Percentiles rank a stretch among this genome's conserved stretches.
Evolutionary conservation across 768 basidiomycete species (phyloP).

Genomic region (Hebeloma cylindrosporum): DNA sequence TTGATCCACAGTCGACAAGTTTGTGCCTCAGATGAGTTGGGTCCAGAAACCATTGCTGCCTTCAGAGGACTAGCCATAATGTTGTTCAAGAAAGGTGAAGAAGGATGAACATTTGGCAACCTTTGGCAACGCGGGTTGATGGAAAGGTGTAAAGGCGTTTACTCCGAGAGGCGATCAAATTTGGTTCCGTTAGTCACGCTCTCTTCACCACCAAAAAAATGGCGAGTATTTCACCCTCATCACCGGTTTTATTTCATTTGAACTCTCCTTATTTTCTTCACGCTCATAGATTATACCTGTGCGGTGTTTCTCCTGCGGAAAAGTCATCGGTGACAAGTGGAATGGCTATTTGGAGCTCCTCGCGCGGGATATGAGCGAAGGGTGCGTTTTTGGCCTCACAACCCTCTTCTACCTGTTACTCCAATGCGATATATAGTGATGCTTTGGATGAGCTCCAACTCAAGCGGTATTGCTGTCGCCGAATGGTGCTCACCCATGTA

Average conservation of each 20-base stretch:
- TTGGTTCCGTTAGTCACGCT: slow-evolving; percentile 5
- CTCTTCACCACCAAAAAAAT: slow-evolving; percentile 23
- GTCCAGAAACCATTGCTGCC: slow-evolving; percentile 86
- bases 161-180: too few relatives aligned
- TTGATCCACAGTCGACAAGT: slow-evolving; percentile 64
- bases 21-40: slow-evolving; percentile 74
- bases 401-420: neutral
- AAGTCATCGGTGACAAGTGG: slow-evolving; percentile 98
- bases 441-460: slow-evolving; percentile 87
- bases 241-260: neutral
- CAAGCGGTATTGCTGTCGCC: slow-evolving; percentile 92
- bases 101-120: slow-evolving; percentile 60
- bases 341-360: slow-evolving; percentile 81
- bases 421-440: slow-evolving; percentile 50
- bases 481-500: slow-evolving; percentile 97
- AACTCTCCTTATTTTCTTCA: neutral
- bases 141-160: too few relatives aligned
- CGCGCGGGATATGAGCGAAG: slow-evolving; percentile 81
- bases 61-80: slow-evolving; percentile 67
- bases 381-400: slow-evolving; percentile 50
- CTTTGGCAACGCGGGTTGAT: slow-evolving; percentile 55
- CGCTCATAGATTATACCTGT: slow-evolving; percentile 85
- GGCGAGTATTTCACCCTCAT: slow-evolving; percentile 12
- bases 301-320: slow-evolving; percentile 94
- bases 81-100: slow-evolving; percentile 68